Evolutionary conservation across 2,329 filamentous ascomycete genomes (phyloP), one percentile per base, ranked within the genome.

Genomic region (Fusarium papillatum): DNA sequence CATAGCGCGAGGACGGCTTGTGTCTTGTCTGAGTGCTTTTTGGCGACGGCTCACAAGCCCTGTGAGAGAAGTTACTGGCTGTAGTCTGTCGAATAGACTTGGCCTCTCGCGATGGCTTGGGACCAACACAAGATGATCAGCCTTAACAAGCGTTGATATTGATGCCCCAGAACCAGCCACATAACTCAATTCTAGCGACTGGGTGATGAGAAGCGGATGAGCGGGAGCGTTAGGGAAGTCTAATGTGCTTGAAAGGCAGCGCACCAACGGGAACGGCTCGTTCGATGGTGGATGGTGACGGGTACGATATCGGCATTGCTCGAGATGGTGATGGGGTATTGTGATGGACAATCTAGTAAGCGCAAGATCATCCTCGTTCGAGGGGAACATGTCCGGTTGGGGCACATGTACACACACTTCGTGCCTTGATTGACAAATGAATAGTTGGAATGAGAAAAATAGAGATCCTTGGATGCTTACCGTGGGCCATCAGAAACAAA

Each of bases 1-100:
- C 73, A 80, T 55, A 77, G 36, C 43, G 60, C 63, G 41, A 59
- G 69, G 65, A 66, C 61, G 67, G 68, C 67, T 71, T 74, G 69
- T 72, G 24, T 67, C 70, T 19, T 22, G 31, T 68, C 57, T 73
- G 59, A 70, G 62, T 66, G 63, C 26, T 71, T 74, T 68, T 68
- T 38, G 59, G 75, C 68, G 71, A 64, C 62, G 72, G 68, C 65
- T 64, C 61, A 72, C 72, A 64, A 31, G 46, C 50, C 9, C 61
- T 36, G 50, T 36, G 53, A 48, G 63, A 19, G 34, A 57, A 34
- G 17, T 75, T 68, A 73, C 72, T 80, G 72, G 72, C 62, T 53
- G 41, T 5, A 74, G 71, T 62, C 61, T 63, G 53, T 65, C 66
- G 68, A 73, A 55, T 66, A 75, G 69, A 57, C 61, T 65, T 57